Evolutionary conservation across 2,329 filamentous ascomycete species (phyloP), one percentile per base, ranked within the genome.

Genomic region (Aspergillaceae sp.): DNA sequence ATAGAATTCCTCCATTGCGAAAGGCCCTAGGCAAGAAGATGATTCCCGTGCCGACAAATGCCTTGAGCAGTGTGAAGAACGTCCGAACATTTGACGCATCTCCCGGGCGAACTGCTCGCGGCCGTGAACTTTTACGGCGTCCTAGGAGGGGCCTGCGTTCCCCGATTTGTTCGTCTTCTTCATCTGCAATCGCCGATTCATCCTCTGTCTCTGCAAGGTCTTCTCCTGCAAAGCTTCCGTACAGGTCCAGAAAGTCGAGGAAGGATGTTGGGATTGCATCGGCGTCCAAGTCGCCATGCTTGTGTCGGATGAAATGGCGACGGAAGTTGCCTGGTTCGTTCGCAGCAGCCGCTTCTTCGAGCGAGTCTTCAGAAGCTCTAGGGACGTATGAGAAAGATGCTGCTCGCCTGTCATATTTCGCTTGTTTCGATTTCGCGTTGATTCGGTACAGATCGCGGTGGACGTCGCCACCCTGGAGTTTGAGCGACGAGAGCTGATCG

Each of bases 1-100:
- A 89, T 7, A 87, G 69, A 43, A 89, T 82, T 27, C 85, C 85
- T 33, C 85, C 85, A 53, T 89, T 89, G 58, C 80, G 79, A 67
- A 88, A 89, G 0, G 85, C 85, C 60, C 87, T 88, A 41, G 85
- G 85, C 40, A 89, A 64, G 59, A 89, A 89, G 80, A 89, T 87
- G 62, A 89, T 88, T 50, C 85, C 85, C 0, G 85, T 89, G 41
- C 85, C 85, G 44, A 89, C 78, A 56, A 89, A 89, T 1, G 85
- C 84, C 63, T 89, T 89, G 43, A 89, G 70, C 7, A 88, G 71
- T 0, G 84, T 89, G 63, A 88, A 87, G 66, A 89, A 89, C 0
- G 85, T 83, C 68, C 86, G 85, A 35, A 76, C 67, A n/a, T 78
- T 83, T 44, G 77, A 76, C 2, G 85, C 83, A 56, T 85, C 81